These are phyloP conservation scores for Erysiphe neolycopersici DNA, from an alignment of 2,329 filamentous ascomycete genomes.

Conservation along the genomic window DNA sequence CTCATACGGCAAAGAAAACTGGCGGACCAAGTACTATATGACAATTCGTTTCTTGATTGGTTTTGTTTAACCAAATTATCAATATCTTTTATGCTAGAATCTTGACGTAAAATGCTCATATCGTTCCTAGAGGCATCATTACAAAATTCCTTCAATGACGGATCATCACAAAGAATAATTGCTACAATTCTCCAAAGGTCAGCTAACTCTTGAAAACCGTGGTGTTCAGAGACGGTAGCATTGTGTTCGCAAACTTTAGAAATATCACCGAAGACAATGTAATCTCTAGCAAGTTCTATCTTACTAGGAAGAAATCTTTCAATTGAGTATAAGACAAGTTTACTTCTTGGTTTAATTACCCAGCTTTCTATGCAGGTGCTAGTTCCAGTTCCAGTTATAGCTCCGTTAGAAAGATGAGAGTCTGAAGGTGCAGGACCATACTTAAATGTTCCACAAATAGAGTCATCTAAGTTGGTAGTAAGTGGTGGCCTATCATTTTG, in stretches of 20 bases:
- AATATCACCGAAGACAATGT: constrained; percentile 60
- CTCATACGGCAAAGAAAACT: constrained; percentile 27
- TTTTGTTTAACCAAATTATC: constrained; percentile 1
- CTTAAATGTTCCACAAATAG: constrained; percentile 9
- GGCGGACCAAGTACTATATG: neutral
- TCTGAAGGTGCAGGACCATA: constrained; percentile 11
- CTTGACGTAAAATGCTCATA: constrained; percentile 17
- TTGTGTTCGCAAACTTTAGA: constrained; percentile 68
- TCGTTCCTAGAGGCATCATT: constrained; percentile 26
- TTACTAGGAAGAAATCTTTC: constrained; percentile 52
- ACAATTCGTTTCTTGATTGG: constrained; percentile 15
- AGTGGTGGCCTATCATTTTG: constrained; percentile 6
- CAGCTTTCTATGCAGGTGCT: constrained; percentile 8
- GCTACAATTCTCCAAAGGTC: constrained; percentile 65
- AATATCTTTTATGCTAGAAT: constrained; percentile 21
- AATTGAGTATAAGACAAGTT: constrained; percentile 47
- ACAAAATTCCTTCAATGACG: constrained; percentile 36
- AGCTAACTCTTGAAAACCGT: constrained; percentile 43
- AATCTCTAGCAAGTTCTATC: constrained; percentile 47
- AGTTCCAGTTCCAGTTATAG: constrained; percentile 23
- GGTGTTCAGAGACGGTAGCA: constrained; percentile 44
- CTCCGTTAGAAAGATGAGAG: constrained; percentile 13
- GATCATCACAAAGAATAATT: constrained; percentile 49
- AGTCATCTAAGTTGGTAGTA: constrained; percentile 5
- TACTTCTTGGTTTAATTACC: constrained; percentile 27